phyloP scores from a whole-genome alignment of 2,329 filamentous ascomycete genomes.

The Endothia cerciana region DNA sequence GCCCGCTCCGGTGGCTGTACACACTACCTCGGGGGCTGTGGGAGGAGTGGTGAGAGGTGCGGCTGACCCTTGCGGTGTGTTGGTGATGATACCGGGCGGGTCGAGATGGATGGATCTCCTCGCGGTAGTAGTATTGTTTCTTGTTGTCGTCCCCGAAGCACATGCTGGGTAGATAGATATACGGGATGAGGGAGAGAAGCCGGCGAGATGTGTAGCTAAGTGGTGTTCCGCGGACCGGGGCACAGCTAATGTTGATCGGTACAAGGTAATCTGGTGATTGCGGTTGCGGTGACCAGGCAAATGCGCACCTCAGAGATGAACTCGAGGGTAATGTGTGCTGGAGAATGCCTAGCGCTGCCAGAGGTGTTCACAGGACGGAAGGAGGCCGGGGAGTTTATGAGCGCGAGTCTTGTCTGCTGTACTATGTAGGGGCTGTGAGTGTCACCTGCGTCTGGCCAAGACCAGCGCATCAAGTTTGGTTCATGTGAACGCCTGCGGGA shows the following conservation, averaged over 20 bases:
- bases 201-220: background rate
- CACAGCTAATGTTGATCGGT: background rate
- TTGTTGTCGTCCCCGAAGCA: conserved; percentile 8
- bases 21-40: conserved; percentile 9
- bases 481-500: background rate
- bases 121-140: conserved; percentile 12
- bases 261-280: background rate
- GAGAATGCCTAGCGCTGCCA: background rate
- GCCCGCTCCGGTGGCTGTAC: conserved; percentile 8
- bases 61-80: conserved; percentile 7
- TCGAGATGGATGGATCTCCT: conserved; percentile 5
- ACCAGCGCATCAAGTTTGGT: background rate
- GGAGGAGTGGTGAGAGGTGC: background rate
- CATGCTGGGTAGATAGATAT: conserved; percentile 10
- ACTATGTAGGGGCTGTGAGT: background rate
- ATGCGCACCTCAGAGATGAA: background rate
- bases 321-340: background rate
- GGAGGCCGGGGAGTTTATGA: background rate
- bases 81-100: background rate
- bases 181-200: background rate
- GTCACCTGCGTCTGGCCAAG: background rate
- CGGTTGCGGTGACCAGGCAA: background rate
- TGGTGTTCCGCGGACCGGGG: background rate
- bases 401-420: background rate
- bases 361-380: background rate